phyloP scores from a whole-genome alignment of 1,284 basidiomycete genomes.

The Pyrrhoderma lamaoense region DNA sequence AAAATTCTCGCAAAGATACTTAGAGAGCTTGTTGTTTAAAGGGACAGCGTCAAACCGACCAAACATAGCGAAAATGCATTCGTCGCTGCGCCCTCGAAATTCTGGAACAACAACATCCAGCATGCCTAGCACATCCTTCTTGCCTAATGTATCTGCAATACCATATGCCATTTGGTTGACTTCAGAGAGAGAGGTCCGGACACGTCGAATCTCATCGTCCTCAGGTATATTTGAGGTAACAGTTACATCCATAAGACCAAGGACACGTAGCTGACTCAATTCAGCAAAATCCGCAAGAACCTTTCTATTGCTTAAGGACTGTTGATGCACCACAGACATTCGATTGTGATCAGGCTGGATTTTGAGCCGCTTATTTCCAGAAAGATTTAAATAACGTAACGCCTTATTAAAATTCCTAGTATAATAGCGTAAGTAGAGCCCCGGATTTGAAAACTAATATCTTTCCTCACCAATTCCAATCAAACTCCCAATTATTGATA shows the following conservation, averaged over 20 bases:
- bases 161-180: constrained; percentile 95
- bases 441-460: constrained; percentile 4
- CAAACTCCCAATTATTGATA: constrained; percentile 97
- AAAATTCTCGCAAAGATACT: constrained; percentile 80
- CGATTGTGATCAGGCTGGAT: constrained; percentile 56
- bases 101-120: constrained; percentile 90
- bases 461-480: constrained; percentile 91
- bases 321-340: constrained; percentile 26
- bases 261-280: constrained; percentile 73
- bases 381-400: constrained; percentile 84
- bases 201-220: constrained; percentile 85
- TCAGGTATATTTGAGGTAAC: constrained; percentile 84
- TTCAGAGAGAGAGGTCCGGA: constrained; percentile 87
- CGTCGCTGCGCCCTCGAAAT: constrained; percentile 71
- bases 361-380: constrained; percentile 84
- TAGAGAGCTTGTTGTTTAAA: constrained; percentile 60
- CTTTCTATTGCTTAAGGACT: constrained; percentile 29
- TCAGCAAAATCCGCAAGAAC: constrained; percentile 83
- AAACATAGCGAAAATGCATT: constrained; percentile 97
- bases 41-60: constrained; percentile 66
- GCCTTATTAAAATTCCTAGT: constrained; percentile 95
- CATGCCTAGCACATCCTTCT: constrained; percentile 75
- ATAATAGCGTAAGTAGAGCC: neutral
- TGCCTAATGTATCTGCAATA: constrained; percentile 91
- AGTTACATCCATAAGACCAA: constrained; percentile 98